A percentile compares a stretch with the other conserved stretches of the same genome.
phyloP scores from a whole-genome alignment of 208 protist genomes.

The Acanthamoeba castellanii region DNA sequence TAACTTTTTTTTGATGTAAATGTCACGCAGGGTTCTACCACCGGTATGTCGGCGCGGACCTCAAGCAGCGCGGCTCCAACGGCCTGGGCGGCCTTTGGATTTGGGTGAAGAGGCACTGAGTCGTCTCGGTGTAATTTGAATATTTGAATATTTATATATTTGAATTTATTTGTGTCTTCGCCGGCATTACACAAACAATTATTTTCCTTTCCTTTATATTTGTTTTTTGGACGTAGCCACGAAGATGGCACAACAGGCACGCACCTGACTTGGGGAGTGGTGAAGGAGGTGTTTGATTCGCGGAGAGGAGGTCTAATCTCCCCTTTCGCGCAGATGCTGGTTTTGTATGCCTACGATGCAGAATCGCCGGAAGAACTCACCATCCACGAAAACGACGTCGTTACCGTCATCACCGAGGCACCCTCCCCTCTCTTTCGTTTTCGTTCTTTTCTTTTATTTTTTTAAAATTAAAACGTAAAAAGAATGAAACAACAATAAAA shows the following conservation, averaged over 20 bases:
- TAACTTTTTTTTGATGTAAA: too few relatives aligned
- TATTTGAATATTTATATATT: too few relatives aligned
- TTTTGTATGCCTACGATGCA: background rate
- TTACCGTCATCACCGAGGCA: constrained; percentile 21
- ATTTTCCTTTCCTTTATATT: too few relatives aligned
- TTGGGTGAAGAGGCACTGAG: background rate
- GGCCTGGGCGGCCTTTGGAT: background rate
- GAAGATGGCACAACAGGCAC: too few relatives aligned
- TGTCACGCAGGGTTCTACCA: background rate
- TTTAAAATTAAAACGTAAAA: background rate
- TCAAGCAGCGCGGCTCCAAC: background rate
- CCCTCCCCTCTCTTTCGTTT: background rate
- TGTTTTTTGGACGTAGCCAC: too few relatives aligned
- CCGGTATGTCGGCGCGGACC: background rate
- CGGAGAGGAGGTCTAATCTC: background rate
- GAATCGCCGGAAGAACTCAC: constrained; percentile 1
- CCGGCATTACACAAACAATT: too few relatives aligned
- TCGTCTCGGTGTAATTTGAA: too few relatives aligned
- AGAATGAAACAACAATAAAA: background rate
- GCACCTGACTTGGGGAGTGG: too few relatives aligned
- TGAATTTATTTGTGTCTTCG: too few relatives aligned
- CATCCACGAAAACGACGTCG: constrained; percentile 33
- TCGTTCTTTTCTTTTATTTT: constrained; percentile 16
- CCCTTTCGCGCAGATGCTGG: background rate
- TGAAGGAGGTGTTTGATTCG: too few relatives aligned